A percentile compares a stretch with the other conserved stretches of the same genome.
Conservation (phyloP, 208 protist genomes). For the Trypanosoma conorhini region DNA sequence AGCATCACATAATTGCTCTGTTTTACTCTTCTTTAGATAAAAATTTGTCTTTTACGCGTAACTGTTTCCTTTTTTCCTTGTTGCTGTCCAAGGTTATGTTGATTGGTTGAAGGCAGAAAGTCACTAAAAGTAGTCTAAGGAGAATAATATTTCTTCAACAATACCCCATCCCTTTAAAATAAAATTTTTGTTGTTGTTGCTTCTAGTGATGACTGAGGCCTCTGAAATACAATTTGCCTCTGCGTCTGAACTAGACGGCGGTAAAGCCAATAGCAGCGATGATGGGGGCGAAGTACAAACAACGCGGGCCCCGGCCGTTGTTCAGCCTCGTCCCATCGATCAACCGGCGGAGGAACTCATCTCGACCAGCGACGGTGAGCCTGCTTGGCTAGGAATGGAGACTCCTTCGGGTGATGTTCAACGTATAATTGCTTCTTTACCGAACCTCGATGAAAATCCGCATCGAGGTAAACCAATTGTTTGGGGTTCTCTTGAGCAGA, state of each 20-base stretch:
- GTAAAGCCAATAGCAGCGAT: neutral
- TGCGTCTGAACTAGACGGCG: neutral
- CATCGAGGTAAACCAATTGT: neutral
- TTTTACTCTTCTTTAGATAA: constrained; percentile 5
- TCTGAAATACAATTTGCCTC: neutral
- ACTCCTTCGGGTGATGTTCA: neutral
- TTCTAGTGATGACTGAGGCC: neutral
- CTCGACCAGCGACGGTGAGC: neutral
- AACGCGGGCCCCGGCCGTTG: neutral
- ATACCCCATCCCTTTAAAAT: neutral
- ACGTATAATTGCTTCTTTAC: neutral
- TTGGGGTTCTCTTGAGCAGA: neutral
- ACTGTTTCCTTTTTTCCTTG: neutral
- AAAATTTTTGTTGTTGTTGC: neutral
- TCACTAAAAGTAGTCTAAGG: neutral
- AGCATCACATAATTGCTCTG: neutral
- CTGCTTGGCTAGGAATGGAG: neutral
- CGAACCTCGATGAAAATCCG: neutral
- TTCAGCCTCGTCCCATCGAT: neutral
- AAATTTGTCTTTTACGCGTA: neutral
- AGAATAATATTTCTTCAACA: neutral
- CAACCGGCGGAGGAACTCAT: neutral
- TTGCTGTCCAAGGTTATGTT: neutral
- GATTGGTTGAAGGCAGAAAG: neutral
- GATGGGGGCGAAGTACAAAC: neutral